Base-by-base conservation (phyloP, 1,284 basidiomycete genomes). In the Naganishia sp. region DNA sequence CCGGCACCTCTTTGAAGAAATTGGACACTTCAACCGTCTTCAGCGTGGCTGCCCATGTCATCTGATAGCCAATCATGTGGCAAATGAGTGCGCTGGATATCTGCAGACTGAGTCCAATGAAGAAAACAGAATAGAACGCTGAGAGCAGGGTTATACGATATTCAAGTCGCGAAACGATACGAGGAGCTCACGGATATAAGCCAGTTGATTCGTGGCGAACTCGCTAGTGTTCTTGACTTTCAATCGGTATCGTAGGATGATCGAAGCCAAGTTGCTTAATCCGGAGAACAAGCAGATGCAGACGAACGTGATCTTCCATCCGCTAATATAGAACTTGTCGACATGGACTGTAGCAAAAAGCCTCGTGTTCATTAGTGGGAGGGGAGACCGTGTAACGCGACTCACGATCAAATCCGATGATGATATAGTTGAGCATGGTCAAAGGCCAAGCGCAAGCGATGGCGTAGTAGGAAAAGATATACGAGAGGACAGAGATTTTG, bases 41-140 rank as follows among this genome's bases (percentile, higher is more conserved):
- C 66, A 77, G 69, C 0, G 75, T 77, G 6, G 75, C 88, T 15
- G 84, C 85, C 89, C 89, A 92, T 10, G 84, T 86, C 82, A 93
- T 93, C 77, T 92, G 86, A 78, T 90, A 90, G 2, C 89, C 89
- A 77, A 92, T 86, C 65, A 90, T 69, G 75, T 94, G 91, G 0
- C 89, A 86, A 21, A 90, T 82, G 28, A 93, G 81, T 0, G 90
- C 88, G 46, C 84, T 83, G 2, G 86, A 83, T 46, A 92, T 84
- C 69, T 90, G 89, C 64, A 90, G 84, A 63, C 86, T 86, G 63
- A 92, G 81, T 0, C 90, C 90, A 31, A 87, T 86, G 73, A 92
- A 92, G 84, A 92, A 92, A 81, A 90, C 90, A 80, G 88, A 87
- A 81, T 89, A 90, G 74, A 63, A 72, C 10, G 74, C 75, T 76